Evolutionary conservation across 2,329 filamentous ascomycete genomes (phyloP).

Genomic region (Penicillium capsulatum): DNA sequence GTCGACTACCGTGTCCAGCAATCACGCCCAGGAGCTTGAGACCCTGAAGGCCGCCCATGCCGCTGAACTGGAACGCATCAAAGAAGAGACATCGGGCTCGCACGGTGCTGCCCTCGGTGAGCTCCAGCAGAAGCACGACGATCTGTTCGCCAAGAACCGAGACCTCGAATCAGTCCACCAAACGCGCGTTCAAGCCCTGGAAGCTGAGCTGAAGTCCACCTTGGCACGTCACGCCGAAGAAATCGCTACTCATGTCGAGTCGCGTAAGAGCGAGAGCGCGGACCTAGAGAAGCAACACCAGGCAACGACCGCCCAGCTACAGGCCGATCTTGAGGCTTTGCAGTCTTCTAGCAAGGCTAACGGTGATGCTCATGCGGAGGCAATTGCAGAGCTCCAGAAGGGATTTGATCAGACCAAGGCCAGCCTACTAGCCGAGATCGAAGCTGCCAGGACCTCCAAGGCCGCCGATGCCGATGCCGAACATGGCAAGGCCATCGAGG

Average conservation of each 20-base stretch:
- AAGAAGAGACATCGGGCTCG: constrained; percentile 29
- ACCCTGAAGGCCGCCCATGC: constrained; percentile 34
- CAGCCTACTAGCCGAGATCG: constrained; percentile 37
- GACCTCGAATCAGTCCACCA: constrained; percentile 32
- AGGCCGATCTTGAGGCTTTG: constrained; percentile 17
- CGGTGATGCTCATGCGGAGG: constrained; percentile 23
- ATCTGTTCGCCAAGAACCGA: constrained; percentile 25
- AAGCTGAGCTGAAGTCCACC: constrained; percentile 23
- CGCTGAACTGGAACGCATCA: constrained; percentile 32
- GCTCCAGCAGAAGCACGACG: constrained; percentile 35
- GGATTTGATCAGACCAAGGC: constrained; percentile 32
- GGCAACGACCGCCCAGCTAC: constrained; percentile 21
- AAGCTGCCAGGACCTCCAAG: constrained; percentile 33
- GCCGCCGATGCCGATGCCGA: constrained; percentile 35
- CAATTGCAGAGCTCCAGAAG: constrained; percentile 34
- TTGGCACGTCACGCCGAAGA: constrained; percentile 28
- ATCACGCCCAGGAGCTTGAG: constrained; percentile 33
- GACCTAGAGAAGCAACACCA: constrained; percentile 36
- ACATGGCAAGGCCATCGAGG: constrained; percentile 40
- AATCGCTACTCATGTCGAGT: constrained; percentile 28
- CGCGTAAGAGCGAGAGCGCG: constrained; percentile 28
- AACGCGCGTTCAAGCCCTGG: constrained; percentile 25
- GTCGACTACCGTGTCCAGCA: constrained; percentile 27
- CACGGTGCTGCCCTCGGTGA: constrained; percentile 29
- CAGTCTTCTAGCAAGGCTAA: constrained; percentile 12